phyloP scores from a whole-genome alignment of 768 basidiomycete species.

The Leccinum disarticulatum region DNA sequence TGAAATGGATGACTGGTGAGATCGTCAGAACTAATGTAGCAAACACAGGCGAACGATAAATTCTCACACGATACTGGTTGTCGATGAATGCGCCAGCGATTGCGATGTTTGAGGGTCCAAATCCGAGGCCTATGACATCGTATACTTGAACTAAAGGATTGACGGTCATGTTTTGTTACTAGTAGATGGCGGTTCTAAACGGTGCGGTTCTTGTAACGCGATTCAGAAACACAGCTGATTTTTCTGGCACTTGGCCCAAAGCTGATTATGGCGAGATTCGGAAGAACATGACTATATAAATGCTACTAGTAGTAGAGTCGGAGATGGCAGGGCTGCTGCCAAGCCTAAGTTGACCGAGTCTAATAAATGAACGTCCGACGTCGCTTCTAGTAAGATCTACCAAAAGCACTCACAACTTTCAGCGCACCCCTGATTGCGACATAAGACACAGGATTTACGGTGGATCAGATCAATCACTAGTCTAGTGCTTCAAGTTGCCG shows the following conservation, averaged over 20 bases:
- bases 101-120: conserved; percentile 54
- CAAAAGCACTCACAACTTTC: background rate
- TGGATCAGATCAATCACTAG: too few species aligned
- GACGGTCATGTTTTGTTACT: conserved; percentile 4
- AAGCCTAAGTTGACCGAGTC: background rate
- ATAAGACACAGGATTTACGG: background rate
- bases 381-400: background rate
- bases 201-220: background rate
- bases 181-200: background rate
- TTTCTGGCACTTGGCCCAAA: background rate
- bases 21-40: conserved; percentile 1
- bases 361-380: background rate
- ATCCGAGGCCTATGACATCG: conserved; percentile 52
- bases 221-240: background rate
- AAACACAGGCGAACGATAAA: background rate
- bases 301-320: background rate
- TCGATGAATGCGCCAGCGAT: conserved; percentile 51
- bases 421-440: background rate
- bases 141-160: conserved; percentile 20
- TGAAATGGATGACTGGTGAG: conserved; percentile 11
- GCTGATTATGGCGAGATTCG: background rate
- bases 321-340: background rate
- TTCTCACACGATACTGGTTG: conserved; percentile 21
- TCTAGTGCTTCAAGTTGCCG: too few species aligned
- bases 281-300: background rate